These are phyloP conservation scores for Cladosporium sp. DNA, from an alignment of 2,329 filamentous ascomycete genomes.

Conservation along the genomic window DNA sequence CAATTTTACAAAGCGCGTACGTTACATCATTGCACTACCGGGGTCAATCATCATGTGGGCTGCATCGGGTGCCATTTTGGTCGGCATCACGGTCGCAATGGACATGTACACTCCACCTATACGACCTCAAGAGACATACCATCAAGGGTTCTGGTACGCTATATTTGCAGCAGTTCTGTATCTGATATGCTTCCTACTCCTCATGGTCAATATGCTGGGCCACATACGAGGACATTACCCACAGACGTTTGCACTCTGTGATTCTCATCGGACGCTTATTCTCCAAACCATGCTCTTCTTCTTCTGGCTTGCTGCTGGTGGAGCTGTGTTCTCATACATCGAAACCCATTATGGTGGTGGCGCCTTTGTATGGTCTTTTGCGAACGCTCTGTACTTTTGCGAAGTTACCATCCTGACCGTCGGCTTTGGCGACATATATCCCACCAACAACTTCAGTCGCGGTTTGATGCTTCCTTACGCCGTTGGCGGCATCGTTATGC, in stretches of 20 bases:
- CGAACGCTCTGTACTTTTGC: conserved; percentile 69
- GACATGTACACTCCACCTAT: conserved; percentile 60
- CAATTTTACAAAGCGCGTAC: conserved; percentile 80
- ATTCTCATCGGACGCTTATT: conserved; percentile 83
- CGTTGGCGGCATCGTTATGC: conserved; percentile 77
- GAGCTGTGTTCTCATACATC: conserved; percentile 70
- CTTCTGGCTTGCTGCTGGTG: conserved; percentile 76
- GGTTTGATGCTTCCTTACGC: conserved; percentile 81
- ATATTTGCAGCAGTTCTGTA: conserved; percentile 79
- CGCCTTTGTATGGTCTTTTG: conserved; percentile 64
- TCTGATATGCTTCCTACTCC: conserved; percentile 73
- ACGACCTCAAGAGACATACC: conserved; percentile 59
- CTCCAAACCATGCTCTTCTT: conserved; percentile 87
- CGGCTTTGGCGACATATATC: conserved; percentile 65
- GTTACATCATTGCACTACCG: conserved; percentile 80
- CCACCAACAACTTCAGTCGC: conserved; percentile 59
- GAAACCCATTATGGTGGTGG: conserved; percentile 50
- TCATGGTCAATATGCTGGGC: conserved; percentile 78
- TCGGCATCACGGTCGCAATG: conserved; percentile 67
- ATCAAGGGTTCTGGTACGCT: conserved; percentile 85
- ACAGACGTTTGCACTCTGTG: conserved; percentile 75
- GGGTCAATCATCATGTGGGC: conserved; percentile 82
- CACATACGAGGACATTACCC: conserved; percentile 74
- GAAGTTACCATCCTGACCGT: conserved; percentile 67
- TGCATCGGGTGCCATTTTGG: conserved; percentile 62